Evolutionary conservation across 768 basidiomycete species (phyloP).

Genomic region (Phaeotremella skinneri): DNA sequence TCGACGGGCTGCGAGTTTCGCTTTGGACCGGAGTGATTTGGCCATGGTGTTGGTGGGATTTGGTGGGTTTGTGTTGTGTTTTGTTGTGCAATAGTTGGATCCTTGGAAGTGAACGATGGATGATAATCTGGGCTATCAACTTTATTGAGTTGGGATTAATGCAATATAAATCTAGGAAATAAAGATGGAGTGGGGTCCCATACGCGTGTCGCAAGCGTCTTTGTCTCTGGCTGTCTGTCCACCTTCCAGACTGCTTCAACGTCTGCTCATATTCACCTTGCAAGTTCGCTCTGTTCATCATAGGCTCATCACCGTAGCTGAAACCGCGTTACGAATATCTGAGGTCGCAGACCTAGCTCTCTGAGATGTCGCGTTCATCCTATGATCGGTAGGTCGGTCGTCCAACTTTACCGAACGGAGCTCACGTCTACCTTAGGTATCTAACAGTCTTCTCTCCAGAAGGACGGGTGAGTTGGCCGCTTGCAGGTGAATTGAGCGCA

Average conservation of each 20-base stretch:
- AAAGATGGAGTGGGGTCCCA: background rate
- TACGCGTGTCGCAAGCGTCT: conserved; percentile 3
- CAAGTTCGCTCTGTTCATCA: too few relatives aligned
- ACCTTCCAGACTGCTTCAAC: background rate
- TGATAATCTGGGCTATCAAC: conserved; percentile 1
- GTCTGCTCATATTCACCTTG: background rate
- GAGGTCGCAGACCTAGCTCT: too few relatives aligned
- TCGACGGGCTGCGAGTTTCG: conserved; percentile 38
- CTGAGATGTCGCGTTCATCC: conserved; percentile 90
- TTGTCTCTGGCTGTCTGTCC: background rate
- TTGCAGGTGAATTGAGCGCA: background rate
- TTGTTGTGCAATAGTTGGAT: background rate
- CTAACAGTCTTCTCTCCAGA: conserved; percentile 97
- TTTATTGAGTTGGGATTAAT: background rate
- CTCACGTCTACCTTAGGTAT: conserved; percentile 58
- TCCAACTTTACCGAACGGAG: background rate
- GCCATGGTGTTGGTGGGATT: conserved; percentile 35
- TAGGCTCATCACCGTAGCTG: background rate
- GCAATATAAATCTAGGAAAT: conserved; percentile 1
- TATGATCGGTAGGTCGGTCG: conserved; percentile 70
- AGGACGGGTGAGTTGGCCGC: conserved; percentile 56
- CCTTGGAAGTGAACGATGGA: background rate
- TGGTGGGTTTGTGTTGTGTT: background rate
- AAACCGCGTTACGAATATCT: too few relatives aligned
- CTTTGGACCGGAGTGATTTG: conserved; percentile 50